These are phyloP conservation scores for Albifimbria verrucaria DNA, from an alignment of 2,329 filamentous ascomycete genomes.

Conservation along the genomic window DNA sequence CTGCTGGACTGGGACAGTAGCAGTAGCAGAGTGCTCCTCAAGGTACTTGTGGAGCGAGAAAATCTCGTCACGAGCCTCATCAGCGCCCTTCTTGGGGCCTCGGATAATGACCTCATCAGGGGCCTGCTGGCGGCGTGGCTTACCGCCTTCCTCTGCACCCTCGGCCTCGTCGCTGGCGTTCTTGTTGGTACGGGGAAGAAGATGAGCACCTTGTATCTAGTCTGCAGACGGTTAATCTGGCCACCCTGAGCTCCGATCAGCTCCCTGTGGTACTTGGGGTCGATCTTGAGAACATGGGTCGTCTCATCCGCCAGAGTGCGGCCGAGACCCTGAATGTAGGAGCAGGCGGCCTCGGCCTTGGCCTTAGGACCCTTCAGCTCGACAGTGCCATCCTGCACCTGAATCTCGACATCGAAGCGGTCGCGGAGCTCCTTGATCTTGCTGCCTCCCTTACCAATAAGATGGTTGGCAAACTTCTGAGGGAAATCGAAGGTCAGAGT, in stretches of 20 bases:
- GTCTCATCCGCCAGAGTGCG: constrained; percentile 89
- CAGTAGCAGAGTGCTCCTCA: constrained; percentile 79
- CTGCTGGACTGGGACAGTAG: constrained; percentile 80
- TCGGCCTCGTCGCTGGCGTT: constrained; percentile 67
- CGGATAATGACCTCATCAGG: constrained; percentile 87
- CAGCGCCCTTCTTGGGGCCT: constrained; percentile 88
- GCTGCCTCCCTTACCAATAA: constrained; percentile 66
- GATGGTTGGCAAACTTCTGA: constrained; percentile 88
- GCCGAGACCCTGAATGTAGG: constrained; percentile 74
- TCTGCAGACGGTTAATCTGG: constrained; percentile 89
- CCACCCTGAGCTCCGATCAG: constrained; percentile 85
- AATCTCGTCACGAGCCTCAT: constrained; percentile 88
- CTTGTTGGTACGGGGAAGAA: constrained; percentile 76
- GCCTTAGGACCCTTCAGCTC: constrained; percentile 94
- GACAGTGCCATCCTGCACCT: constrained; percentile 90
- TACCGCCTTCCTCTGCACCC: constrained; percentile 63
- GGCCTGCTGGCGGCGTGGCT: constrained; percentile 67
- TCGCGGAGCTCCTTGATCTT: constrained; percentile 65
- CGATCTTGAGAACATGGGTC: constrained; percentile 82
- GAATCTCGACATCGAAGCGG: constrained; percentile 70
- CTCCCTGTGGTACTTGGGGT: constrained; percentile 90
- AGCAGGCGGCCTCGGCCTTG: constrained; percentile 83
- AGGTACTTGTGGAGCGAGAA: constrained; percentile 85
- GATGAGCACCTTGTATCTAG: constrained; percentile 88
- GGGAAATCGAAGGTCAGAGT: constrained; percentile 87